These are phyloP conservation scores for Stagonosporopsis cucurbitacearum DNA, from an alignment of 2,329 filamentous ascomycete species.

Conservation along the genomic window DNA sequence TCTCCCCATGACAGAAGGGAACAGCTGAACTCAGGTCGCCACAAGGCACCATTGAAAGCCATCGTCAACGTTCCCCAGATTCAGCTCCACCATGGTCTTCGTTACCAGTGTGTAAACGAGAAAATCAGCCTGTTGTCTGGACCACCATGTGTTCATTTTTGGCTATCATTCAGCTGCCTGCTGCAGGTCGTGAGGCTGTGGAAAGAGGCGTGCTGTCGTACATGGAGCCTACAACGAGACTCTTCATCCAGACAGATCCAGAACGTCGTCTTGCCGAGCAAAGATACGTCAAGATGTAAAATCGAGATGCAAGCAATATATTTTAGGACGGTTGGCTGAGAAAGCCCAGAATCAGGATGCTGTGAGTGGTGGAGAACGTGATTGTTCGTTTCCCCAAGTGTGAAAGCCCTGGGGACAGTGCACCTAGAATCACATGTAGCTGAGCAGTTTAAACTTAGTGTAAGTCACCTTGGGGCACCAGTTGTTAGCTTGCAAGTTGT, in stretches of 20 bases:
- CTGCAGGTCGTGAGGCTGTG: neutral
- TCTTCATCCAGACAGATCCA: neutral
- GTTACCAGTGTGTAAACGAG: neutral
- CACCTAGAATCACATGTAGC: neutral
- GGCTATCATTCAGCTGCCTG: neutral
- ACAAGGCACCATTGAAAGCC: neutral
- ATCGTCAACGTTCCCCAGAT: neutral
- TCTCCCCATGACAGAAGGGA: neutral
- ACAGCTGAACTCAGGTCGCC: neutral
- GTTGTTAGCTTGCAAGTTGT: too few species aligned
- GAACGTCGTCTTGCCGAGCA: neutral
- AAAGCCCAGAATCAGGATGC: neutral
- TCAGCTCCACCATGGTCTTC: neutral
- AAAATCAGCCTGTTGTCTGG: neutral
- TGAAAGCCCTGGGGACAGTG: neutral
- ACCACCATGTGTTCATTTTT: neutral
- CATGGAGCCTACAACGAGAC: neutral
- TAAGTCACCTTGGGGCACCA: too few species aligned
- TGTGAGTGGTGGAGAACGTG: neutral
- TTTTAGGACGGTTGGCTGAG: neutral
- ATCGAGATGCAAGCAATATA: neutral
- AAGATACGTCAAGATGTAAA: neutral
- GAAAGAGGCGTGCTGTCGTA: neutral
- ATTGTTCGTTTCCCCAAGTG: neutral
- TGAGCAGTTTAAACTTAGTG: neutral